A percentile compares a stretch with the other conserved stretches of the same genome.
Evolutionary conservation across 169 alveolate genomes (phyloP).

Genomic region (Eimeria maxima): DNA sequence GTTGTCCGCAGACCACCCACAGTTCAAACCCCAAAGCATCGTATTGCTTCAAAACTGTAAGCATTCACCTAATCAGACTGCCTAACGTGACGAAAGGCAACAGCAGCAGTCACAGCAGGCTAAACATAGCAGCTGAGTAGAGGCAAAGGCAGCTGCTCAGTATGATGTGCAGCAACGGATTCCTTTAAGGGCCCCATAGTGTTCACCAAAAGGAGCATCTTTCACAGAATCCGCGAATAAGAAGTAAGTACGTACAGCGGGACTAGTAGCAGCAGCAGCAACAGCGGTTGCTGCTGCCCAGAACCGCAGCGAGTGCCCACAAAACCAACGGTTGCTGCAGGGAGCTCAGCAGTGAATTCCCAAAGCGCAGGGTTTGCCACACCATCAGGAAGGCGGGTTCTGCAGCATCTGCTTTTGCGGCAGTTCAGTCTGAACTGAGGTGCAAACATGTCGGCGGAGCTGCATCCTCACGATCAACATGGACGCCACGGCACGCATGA

Average conservation of each 20-base stretch:
- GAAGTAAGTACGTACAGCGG: neutral
- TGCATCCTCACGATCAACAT: constrained; percentile 85
- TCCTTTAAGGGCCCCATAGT: neutral
- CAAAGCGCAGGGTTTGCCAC: neutral
- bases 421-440: neutral
- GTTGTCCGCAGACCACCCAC: neutral
- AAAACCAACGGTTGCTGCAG: neutral
- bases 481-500: constrained; percentile 83
- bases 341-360: neutral
- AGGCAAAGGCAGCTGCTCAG: neutral
- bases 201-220: neutral
- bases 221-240: neutral
- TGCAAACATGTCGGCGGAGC: constrained; percentile 52
- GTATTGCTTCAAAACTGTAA: neutral
- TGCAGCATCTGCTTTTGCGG: constrained; percentile 34
- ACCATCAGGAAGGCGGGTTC: neutral
- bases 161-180: neutral
- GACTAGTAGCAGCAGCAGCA: constrained; percentile 3
- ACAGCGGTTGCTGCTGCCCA: neutral
- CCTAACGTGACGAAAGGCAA: neutral
- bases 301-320: neutral
- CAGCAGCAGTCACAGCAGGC: neutral
- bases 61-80: neutral
- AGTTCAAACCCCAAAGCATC: neutral
- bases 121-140: neutral